Conservation (phyloP, 2,329 filamentous ascomycete species). For the Paracorniculantispora psalliotae region DNA sequence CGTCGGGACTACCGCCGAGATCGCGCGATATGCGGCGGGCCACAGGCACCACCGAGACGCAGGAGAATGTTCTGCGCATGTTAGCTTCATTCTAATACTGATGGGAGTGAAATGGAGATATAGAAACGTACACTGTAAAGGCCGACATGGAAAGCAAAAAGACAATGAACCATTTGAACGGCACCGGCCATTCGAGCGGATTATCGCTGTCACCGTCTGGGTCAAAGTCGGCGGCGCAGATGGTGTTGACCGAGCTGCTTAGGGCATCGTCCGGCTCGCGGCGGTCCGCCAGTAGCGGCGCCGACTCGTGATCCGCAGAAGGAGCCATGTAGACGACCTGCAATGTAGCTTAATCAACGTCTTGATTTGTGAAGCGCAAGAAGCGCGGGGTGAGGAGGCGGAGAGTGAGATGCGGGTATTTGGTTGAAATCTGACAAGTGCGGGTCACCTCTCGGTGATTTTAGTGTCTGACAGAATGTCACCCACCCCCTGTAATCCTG, state of each 20-base stretch:
- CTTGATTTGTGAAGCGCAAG: no score
- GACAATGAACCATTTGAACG: constrained; percentile 11
- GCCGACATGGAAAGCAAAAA: constrained; percentile 10
- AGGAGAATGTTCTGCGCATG: constrained; percentile 49
- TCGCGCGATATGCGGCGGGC: constrained; percentile 47
- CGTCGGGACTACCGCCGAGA: constrained; percentile 32
- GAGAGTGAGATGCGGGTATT: no score
- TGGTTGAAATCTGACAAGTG: no score
- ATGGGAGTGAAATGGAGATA: not conserved
- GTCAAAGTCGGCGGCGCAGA: constrained; percentile 14
- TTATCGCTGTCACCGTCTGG: constrained; percentile 17
- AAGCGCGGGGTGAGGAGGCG: no score
- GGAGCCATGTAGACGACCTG: not conserved
- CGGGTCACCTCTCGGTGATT: no score
- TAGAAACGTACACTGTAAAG: not conserved
- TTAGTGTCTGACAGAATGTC: no score
- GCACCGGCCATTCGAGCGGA: constrained; percentile 6
- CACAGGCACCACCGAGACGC: constrained; percentile 51
- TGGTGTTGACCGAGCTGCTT: not conserved
- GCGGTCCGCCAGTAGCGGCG: not conserved
- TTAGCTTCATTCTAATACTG: not conserved
- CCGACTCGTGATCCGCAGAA: not conserved
- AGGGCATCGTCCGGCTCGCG: not conserved
- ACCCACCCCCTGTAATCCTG: no score
- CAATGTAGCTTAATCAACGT: no score